A percentile compares a stretch with the other conserved stretches of the same genome.
These are phyloP conservation scores for Ophiostoma quercus DNA, from an alignment of 2,329 filamentous ascomycete species.

Conservation along the genomic window DNA sequence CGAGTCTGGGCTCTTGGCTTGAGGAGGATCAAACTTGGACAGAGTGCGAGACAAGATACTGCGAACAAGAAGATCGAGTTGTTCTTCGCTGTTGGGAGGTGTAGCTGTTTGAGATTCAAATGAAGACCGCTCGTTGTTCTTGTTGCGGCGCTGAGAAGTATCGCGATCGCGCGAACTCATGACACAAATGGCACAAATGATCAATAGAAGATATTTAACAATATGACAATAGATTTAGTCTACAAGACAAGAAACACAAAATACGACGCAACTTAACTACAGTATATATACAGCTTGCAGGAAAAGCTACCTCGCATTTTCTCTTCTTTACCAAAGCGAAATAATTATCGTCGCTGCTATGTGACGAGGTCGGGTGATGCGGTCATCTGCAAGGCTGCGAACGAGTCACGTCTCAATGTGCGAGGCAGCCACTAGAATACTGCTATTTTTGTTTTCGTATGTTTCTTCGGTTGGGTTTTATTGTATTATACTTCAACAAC, in stretches of 20 bases:
- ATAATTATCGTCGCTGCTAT: background rate
- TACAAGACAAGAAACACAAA: background rate
- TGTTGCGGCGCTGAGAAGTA: conserved; percentile 4
- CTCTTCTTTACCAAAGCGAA: background rate
- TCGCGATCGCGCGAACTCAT: conserved; percentile 3
- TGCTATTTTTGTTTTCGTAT: background rate
- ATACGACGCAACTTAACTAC: background rate
- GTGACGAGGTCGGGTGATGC: conserved; percentile 4
- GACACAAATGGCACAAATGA: background rate
- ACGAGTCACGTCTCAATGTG: conserved; percentile 1
- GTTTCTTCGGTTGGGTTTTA: background rate
- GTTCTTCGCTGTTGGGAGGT: background rate
- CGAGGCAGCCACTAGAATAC: conserved; percentile 4
- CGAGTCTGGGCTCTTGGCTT: background rate
- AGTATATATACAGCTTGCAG: background rate
- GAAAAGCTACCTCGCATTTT: background rate
- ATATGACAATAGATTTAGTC: background rate
- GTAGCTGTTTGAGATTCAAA: background rate
- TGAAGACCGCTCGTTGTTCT: background rate
- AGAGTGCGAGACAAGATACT: conserved; percentile 10
- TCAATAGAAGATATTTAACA: background rate
- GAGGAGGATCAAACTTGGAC: background rate
- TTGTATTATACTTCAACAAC: background rate
- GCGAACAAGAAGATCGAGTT: conserved; percentile 17
- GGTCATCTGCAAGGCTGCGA: conserved; percentile 8